Conservation (phyloP, 2,329 filamentous ascomycete species). For the Plenodomus biglobosus region DNA sequence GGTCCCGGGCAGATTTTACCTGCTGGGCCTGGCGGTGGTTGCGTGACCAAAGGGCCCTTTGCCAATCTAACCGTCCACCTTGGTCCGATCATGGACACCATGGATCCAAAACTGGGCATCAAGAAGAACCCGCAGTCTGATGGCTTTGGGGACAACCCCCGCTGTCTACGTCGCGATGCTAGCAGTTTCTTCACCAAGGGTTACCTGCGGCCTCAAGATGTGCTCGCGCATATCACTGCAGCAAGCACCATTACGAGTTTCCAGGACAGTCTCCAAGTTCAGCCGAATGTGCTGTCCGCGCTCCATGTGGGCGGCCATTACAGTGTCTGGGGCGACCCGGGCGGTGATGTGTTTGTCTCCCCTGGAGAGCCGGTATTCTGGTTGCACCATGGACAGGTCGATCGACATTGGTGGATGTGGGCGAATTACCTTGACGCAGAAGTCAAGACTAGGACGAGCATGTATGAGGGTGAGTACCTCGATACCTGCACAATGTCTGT, state of each 20-base stretch:
- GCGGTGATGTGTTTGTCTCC: slow-evolving; percentile 50
- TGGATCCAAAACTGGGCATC: slow-evolving; percentile 34
- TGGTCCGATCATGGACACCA: slow-evolving; percentile 49
- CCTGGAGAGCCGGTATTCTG: slow-evolving; percentile 53
- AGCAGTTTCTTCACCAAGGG: slow-evolving; percentile 29
- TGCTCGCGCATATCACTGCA: slow-evolving; percentile 28
- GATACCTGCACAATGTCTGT: not conserved
- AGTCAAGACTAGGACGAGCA: slow-evolving; percentile 20
- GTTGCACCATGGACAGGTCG: slow-evolving; percentile 53
- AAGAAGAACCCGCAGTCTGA: slow-evolving; percentile 35
- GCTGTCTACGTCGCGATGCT: slow-evolving; percentile 37
- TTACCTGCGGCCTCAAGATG: slow-evolving; percentile 19
- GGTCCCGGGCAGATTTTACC: slow-evolving; percentile 39
- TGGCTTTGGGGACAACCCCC: slow-evolving; percentile 34
- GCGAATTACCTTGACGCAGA: slow-evolving; percentile 45
- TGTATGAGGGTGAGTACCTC: slow-evolving; percentile 41
- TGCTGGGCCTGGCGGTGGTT: slow-evolving; percentile 59
- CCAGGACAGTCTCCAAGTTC: slow-evolving; percentile 29
- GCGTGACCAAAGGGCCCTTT: slow-evolving; percentile 56
- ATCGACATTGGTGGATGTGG: slow-evolving; percentile 56
- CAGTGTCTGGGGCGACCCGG: slow-evolving; percentile 47
- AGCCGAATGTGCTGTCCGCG: slow-evolving; percentile 10
- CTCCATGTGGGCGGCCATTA: slow-evolving; percentile 52
- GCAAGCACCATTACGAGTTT: slow-evolving; percentile 26
- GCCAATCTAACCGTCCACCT: slow-evolving; percentile 48